A percentile compares a stretch with the other conserved stretches of the same genome.
Evolutionary conservation across 257 asterid species (phyloP).

Genomic region (Solanum medicagineum): DNA sequence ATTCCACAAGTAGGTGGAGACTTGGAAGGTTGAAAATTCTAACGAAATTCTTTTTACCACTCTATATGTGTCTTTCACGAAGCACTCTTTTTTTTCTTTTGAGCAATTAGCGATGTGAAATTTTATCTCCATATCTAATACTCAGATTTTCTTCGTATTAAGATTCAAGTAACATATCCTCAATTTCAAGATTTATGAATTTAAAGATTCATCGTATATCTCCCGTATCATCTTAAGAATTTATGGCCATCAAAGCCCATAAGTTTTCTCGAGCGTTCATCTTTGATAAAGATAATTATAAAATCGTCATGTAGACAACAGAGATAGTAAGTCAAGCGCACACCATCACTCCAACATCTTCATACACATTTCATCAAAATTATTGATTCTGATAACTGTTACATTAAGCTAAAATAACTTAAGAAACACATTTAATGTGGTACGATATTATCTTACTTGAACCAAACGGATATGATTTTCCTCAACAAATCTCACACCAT

Average conservation of each 20-base stretch:
- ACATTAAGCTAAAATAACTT: not conserved
- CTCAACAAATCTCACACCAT: not conserved
- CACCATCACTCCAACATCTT: fast-evolving
- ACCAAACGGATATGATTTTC: fast-evolving
- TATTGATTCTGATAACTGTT: not conserved
- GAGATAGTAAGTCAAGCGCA: not conserved
- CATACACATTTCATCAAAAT: not conserved
- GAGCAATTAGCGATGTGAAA: not conserved
- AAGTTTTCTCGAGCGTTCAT: not conserved
- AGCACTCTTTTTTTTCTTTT: not conserved
- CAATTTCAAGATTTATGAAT: not conserved
- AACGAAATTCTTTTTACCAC: too few species aligned
- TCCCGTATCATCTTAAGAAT: not conserved
- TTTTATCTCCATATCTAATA: not conserved
- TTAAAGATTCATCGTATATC: not conserved
- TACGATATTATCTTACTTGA: not conserved
- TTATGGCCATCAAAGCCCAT: not conserved
- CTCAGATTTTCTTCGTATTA: not conserved
- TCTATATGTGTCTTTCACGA: too few species aligned
- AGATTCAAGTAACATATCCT: not conserved
- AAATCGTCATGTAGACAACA: fast-evolving
- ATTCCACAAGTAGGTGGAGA: too few species aligned
- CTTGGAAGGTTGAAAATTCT: too few species aligned
- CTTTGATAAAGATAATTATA: not conserved
- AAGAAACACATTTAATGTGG: not conserved